Evolutionary conservation across 1,284 basidiomycete genomes (phyloP), one percentile per base, ranked within the genome.

Genomic region (Kalmanozyma brasiliensis): DNA sequence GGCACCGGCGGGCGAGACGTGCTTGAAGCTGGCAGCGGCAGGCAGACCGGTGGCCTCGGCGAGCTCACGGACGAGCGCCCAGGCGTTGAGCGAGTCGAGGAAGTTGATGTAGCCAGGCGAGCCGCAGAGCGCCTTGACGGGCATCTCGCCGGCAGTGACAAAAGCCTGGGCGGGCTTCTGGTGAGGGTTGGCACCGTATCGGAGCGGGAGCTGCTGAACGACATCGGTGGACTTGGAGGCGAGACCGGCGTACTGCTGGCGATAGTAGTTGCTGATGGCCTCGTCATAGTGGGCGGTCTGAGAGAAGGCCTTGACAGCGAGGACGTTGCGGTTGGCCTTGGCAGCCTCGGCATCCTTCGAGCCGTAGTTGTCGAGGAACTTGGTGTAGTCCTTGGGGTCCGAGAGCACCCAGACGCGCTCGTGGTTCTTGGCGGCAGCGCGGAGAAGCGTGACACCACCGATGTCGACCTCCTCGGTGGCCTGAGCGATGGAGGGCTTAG

Each of bases 31-130:
- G 4, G 95, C 94, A 16, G 95, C 95, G 22, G 96, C 96, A 16
- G 96, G 94, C 48, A 98, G 88, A 49, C 81, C 70, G 29, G 84
- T 88, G 1, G 91, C 91, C 74, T 89, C 90, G 47, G 93, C 89
- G 10, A 99, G 88, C 83, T 99, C 95, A 81, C 91, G 92, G 64
- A 99, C 95, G 44, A 99, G 88, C 0, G 92, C 95, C 83, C 91
- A 99, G 8, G 95, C 95, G 84, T 98, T 98, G 79, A 99, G 88
- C 0, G 93, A 94, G 79, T 98, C 96, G 56, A 99, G 87, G n/a
- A 98, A 87, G 86, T 99, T 98, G 86, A 99, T 98, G 84, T 98
- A 98, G 37, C 95, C 96, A 8, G 95, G 96, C 23, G 94, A 94
- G 20, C 96, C 96, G 74, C 89, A 90, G 17, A 98, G 86, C 37